Base-by-base conservation (phyloP, 129 eudicot genomes). In the Tagetes patula region DNA sequence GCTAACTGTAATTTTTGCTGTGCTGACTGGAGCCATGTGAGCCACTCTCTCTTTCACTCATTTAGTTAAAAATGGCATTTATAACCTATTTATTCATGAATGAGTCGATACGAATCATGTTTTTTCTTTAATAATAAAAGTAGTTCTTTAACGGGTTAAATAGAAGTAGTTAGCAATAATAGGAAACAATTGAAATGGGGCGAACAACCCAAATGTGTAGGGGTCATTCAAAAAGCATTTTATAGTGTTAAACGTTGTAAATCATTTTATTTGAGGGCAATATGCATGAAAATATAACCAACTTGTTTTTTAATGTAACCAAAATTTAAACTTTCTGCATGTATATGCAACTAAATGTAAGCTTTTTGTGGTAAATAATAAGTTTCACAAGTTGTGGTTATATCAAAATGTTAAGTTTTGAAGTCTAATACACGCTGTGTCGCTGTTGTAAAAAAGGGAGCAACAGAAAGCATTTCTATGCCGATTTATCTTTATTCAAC, bases 21-120 rank as follows among this genome's bases (percentile, higher is more conserved):
- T 93, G 67, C 73, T 93, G 54, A 83, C 86, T 31, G 96, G 96
- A 79, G 86, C 98, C 64, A 84, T 83, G 98, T 93, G 52, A 85
- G 96, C 9, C 0, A 41, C 3, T 45, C 31, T 41, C 30, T 33
- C 10, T 43, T 33, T 37, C 9, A 59, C 3, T 38, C 10, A 41
- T 36, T 32, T 37, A 41, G 4, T 37, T 13, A 3, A n/a, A 33
- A 45, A n/a, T 3, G 0, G 31, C 8, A 30, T 56, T 56, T 56
- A 6, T 56, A 4, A 30, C 37, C 27, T 0, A 48, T 11, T 48
- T 43, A 48, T 48, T 48, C 2, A 11, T 50, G 3, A n/a, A n/a
- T 7, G 8, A 31, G 58, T n/a, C 31, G 1, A 13, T 30, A 30
- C 4, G 12, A 41, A 9, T 59, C 41, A 8, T 59, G 41, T 59